phyloP scores from a whole-genome alignment of 208 protist genomes.

The Herpetomonas samuelpessoai region DNA sequence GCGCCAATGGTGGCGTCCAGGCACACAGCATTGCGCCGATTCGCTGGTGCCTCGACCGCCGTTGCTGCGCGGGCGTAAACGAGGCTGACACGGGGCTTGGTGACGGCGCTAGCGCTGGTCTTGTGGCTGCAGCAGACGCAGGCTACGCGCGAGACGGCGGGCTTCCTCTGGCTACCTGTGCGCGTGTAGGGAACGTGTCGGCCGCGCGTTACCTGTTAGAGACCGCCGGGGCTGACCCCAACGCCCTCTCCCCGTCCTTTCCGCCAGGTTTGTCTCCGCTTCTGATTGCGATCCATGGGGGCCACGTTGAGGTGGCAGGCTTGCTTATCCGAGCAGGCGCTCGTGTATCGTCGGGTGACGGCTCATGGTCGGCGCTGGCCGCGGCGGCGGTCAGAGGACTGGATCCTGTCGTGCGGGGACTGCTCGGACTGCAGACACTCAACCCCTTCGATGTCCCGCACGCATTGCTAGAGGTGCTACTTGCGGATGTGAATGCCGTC shows the following conservation, averaged over 20 bases:
- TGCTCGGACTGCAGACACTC: slow-evolving; percentile 32
- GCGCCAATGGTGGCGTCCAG: slow-evolving; percentile 14
- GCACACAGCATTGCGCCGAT: slow-evolving; percentile 23
- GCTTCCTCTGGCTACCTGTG: slow-evolving; percentile 50
- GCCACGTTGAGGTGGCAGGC: slow-evolving; percentile 37
- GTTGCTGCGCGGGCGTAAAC: slow-evolving; percentile 16
- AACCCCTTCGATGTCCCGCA: slow-evolving; percentile 31
- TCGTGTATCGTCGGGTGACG: slow-evolving; percentile 22
- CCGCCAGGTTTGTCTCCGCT: slow-evolving; percentile 21
- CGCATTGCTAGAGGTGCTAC: slow-evolving; percentile 20
- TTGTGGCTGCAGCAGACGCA: too few species aligned
- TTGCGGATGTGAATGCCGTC: not conserved
- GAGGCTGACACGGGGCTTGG: not conserved
- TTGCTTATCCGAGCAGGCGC: slow-evolving; percentile 41
- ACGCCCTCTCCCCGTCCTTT: slow-evolving; percentile 13
- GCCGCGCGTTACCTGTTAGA: slow-evolving; percentile 38
- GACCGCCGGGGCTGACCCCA: slow-evolving; percentile 42
- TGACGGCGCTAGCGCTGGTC: too few species aligned
- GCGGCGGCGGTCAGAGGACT: slow-evolving; percentile 31
- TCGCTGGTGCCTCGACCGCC: slow-evolving; percentile 61
- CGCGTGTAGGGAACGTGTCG: slow-evolving; percentile 31
- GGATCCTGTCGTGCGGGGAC: slow-evolving; percentile 41
- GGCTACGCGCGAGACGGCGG: slow-evolving; percentile 6
- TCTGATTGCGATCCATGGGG: slow-evolving; percentile 29
- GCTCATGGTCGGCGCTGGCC: slow-evolving; percentile 43